Percentiles rank a stretch among this genome's conserved stretches.
phyloP scores from a whole-genome alignment of 306 rosid species.

The Lathyrus aphaca region DNA sequence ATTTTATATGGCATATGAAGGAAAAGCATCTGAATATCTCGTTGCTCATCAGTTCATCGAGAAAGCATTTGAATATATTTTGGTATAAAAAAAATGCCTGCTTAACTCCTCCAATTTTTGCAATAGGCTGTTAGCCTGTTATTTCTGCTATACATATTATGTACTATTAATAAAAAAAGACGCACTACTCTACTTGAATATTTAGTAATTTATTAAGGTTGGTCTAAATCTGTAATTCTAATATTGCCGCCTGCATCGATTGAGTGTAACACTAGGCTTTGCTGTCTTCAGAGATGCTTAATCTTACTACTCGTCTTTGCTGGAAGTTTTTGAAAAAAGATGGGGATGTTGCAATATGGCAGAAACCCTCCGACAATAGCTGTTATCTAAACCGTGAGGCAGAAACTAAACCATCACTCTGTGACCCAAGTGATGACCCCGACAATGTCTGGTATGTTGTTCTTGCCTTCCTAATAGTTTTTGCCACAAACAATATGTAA shows the following conservation, averaged over 20 bases:
- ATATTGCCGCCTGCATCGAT: conserved; percentile 19
- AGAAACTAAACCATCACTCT: conserved; percentile 77
- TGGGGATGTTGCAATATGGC: conserved; percentile 85
- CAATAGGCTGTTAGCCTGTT: background rate
- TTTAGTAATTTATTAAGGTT: conserved; percentile 31
- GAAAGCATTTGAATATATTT: background rate
- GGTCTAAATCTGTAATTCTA: conserved; percentile 14
- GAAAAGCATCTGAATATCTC: background rate
- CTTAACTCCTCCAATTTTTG: conserved; percentile 1
- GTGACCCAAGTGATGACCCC: conserved; percentile 78
- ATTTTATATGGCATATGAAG: conserved; percentile 23
- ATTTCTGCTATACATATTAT: background rate
- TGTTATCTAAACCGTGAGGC: conserved; percentile 76
- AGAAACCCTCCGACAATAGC: conserved; percentile 71
- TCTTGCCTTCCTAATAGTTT: conserved; percentile 38
- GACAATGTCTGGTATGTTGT: conserved; percentile 76
- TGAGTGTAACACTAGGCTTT: conserved; percentile 31
- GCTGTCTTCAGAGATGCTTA: conserved; percentile 81
- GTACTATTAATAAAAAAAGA: no score
- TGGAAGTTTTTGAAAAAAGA: conserved; percentile 83
- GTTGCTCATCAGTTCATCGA: background rate
- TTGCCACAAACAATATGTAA: conserved; percentile 28
- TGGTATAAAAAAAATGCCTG: conserved; percentile 19
- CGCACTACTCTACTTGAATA: conserved; percentile 10
- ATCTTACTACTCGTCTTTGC: conserved; percentile 84